Evolutionary conservation across 2,329 filamentous ascomycete genomes (phyloP).

Genomic region (Pseudocercospora macadamiae): DNA sequence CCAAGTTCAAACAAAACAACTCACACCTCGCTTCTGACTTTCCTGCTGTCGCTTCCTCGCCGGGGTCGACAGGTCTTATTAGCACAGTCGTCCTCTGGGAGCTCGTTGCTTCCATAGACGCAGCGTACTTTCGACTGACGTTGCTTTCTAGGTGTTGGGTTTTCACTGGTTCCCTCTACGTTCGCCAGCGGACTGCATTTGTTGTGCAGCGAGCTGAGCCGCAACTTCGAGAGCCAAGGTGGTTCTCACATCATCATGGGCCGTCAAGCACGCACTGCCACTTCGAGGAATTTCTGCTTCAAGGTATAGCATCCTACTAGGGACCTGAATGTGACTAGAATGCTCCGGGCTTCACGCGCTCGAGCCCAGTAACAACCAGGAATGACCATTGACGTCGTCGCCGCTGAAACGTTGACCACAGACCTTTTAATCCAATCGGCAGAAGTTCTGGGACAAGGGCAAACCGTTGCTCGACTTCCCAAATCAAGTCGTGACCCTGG

Average conservation of each 20-base stretch:
- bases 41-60: no score
- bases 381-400: neutral
- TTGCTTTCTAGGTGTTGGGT: no score
- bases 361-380: neutral
- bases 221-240: no score
- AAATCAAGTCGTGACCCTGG: slow-evolving; percentile 3
- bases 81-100: no score
- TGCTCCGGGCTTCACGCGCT: neutral
- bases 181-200: no score
- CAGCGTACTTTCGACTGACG: no score
- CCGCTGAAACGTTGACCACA: neutral
- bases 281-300: neutral
- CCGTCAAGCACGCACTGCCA: neutral
- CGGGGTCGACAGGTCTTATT: no score
- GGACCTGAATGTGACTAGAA: neutral
- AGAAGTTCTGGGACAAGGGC: neutral
- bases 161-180: no score
- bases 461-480: neutral
- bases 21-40: no score
- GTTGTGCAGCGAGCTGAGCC: no score
- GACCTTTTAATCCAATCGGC: neutral
- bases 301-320: neutral
- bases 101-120: no score
- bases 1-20: no score
- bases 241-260: neutral